These are phyloP conservation scores for Piper longum DNA, from an alignment of 164 flowering plant species.

Conservation along the genomic window DNA sequence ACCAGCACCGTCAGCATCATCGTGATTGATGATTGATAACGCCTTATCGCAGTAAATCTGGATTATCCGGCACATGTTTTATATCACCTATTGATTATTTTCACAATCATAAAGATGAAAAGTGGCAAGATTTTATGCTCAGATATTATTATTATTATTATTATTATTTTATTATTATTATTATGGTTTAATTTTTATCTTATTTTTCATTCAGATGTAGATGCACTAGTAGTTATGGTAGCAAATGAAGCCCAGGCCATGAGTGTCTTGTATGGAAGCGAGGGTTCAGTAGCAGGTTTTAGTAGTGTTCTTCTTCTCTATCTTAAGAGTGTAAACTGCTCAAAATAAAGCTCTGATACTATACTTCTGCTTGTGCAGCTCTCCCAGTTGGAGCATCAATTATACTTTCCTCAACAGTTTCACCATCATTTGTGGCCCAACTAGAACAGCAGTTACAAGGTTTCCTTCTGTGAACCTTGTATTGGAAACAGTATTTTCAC, in stretches of 20 bases:
- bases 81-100: too few species aligned
- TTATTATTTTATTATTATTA: too few species aligned
- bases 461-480: constrained; percentile 15
- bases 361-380: constrained; percentile 27
- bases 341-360: background rate
- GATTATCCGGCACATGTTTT: too few species aligned
- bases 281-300: constrained; percentile 74
- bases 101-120: too few species aligned
- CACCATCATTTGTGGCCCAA: constrained; percentile 65
- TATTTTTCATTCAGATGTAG: constrained; percentile 45
- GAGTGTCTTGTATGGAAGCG: constrained; percentile 67
- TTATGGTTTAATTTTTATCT: too few species aligned
- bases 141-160: too few species aligned
- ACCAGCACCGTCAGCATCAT: too few species aligned
- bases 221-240: constrained; percentile 84
- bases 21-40: too few species aligned
- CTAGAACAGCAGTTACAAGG: constrained; percentile 58
- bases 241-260: constrained; percentile 94
- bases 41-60: too few species aligned
- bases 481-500: background rate
- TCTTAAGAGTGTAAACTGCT: background rate
- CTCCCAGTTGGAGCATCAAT: constrained; percentile 82
- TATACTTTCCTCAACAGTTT: constrained; percentile 86
- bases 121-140: too few species aligned
- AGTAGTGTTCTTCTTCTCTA: constrained; percentile 1